Evolutionary conservation across 192 early-diverging fungal species (phyloP), one percentile per base, ranked within the genome.

Genomic region (Rhizoclosmatium sp.): DNA sequence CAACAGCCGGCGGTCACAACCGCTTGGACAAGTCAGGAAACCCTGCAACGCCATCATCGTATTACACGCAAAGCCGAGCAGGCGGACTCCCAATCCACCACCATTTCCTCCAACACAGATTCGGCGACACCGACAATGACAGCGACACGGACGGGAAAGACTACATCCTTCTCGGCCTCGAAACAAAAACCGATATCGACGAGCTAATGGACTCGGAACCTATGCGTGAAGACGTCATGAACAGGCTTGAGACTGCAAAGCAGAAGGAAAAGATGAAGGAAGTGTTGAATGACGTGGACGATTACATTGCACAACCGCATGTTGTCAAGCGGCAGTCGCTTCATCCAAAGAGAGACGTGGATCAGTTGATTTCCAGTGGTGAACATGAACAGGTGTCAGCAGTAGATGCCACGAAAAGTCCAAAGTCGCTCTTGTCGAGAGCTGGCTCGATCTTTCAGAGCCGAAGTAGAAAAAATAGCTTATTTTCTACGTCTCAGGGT

Each of bases 221-320:
- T 23, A 21, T 9, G 9, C 16, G 40, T 16, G 67, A 69, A 23
- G 67, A 10, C 7, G 31, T 69, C 9, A 47, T 69, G 39, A 9
- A 47, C 12, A 16, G 21, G 21, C 45, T 72, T 45, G 70, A 72
- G 9, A 21, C 49, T 10, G 49, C n/a, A 58, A 72, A 72, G 41
- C 45, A 21, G 41, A 47, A 51, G n/a, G 70, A 72, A 39, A 51
- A 58, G 16, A 51, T 72, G n/a, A 72, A 72, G 39, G 70, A 72
- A 16, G 70, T 72, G 7, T 41, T 72, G n/a, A 5, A 72, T 14
- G 70, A 72, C n/a, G 58, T 72, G 31, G 49, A 72, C 21, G 70
- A 72, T 10, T 58, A 72, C 40, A 72, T 72, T 59, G 12, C 70
- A 3, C 7, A 69, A 7, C 14, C n/a, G 12, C 21, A 4, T 45